These are phyloP conservation scores for Cladosporium sp. DNA, from an alignment of 2,329 filamentous ascomycete species.

Conservation along the genomic window DNA sequence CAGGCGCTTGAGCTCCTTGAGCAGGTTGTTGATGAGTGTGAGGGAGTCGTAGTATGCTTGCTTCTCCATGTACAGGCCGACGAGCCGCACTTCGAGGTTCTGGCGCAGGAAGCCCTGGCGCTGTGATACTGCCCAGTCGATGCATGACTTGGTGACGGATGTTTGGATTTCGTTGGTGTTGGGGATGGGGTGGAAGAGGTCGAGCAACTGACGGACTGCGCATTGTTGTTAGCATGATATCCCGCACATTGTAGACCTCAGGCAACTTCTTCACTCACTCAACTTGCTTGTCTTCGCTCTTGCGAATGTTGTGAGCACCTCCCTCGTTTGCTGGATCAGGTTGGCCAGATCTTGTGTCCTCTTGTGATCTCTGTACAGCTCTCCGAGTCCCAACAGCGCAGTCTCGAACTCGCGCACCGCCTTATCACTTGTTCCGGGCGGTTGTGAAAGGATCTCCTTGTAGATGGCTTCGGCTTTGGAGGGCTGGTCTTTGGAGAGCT, in stretches of 20 bases:
- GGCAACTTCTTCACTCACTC: constrained; percentile 60
- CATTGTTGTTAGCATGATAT: not conserved
- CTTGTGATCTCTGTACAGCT: constrained; percentile 89
- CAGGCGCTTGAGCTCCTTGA: constrained; percentile 94
- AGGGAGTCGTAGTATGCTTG: constrained; percentile 97
- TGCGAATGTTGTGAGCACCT: constrained; percentile 91
- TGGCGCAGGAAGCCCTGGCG: constrained; percentile 94
- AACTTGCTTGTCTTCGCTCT: constrained; percentile 99
- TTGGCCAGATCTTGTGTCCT: constrained; percentile 80
- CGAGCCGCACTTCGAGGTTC: constrained; percentile 94
- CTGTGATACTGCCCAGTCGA: constrained; percentile 97
- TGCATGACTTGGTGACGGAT: constrained; percentile 94
- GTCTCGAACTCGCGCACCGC: constrained; percentile 90
- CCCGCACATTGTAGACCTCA: constrained; percentile 40
- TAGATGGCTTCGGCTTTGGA: constrained; percentile 83
- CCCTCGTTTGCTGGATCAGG: constrained; percentile 85
- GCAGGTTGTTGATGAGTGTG: constrained; percentile 91
- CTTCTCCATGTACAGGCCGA: constrained; percentile 93
- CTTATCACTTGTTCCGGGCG: constrained; percentile 80
- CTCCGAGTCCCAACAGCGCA: constrained; percentile 83
- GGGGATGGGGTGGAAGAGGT: constrained; percentile 91
- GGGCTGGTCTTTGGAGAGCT: constrained; percentile 77
- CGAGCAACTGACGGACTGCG: constrained; percentile 85
- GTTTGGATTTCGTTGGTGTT: constrained; percentile 94
- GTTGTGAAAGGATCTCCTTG: constrained; percentile 84